Evolutionary conservation across 768 basidiomycete genomes (phyloP), one percentile per base, ranked within the genome.

Genomic region (Pleurotus citrinopileatus): DNA sequence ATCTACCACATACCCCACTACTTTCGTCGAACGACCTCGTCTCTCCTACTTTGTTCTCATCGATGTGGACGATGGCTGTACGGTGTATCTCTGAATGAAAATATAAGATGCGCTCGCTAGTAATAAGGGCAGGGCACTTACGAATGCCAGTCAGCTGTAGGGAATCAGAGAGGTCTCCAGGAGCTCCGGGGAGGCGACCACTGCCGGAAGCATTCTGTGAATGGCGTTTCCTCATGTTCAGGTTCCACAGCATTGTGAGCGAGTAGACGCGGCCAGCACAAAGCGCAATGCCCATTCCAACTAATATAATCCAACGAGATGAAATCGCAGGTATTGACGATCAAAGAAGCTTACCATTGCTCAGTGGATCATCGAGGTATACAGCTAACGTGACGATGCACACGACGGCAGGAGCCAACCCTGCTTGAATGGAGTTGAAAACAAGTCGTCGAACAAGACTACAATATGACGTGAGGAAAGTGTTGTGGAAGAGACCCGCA

Each of bases 91-190:
- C 48, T 50, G 22, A 8, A 17, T 10, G 19, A 50, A 19, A 13
- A 50, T 20, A 26, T 23, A 19, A 20, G 20, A 10, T 22, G 1
- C 19, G n/a, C 6, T 2, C 19, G 17, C 12, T 15, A 23, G n/a
- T 10, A 27, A 1, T 0, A 47, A 32, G n/a, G 26, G 22, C 13
- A 22, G 13, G n/a, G 22, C 13, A 50, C 29, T 34, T 29, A 50
- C 48, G 48, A 23, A 50, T 50, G 48, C 48, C 48, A 34, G 48
- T 50, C 9, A 50, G 29, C 34, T 50, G 48, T 17, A 50, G 48
- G n/a, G 48, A 37, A 36, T 50, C 48, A n/a, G 48, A 34, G 6
- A 50, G 32, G 22, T 50, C 48, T 25, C 48, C 48, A 34, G 48
- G 48, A 13, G 48, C 48, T 32, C 48, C 48, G 3, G 48, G 29